Evolutionary conservation across 371 early-diverging fungal genomes (phyloP), one percentile per base, ranked within the genome.

Genomic region (Gilbertella persicaria): DNA sequence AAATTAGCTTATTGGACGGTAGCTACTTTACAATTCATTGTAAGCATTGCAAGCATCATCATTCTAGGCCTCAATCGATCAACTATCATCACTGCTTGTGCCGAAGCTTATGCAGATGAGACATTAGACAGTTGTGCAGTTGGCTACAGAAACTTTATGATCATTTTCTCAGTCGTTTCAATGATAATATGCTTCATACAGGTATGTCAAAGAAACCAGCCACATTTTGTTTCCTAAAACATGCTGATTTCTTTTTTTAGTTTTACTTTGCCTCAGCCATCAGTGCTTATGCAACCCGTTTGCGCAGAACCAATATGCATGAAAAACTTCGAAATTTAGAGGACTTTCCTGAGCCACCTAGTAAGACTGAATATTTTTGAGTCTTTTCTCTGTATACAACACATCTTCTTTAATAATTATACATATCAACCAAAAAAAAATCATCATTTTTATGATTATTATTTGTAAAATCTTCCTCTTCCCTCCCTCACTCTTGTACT

Each of bases 301-400:
- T 67, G 46, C 63, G 62, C 28, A 55, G 63, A 47, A 59, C 55
- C 8, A 67, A 62, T 16, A 55, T 62, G 46, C 67, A 67, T 41
- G 60, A 59, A 42, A 62, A 62, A 23, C 63, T 67, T 38, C 45
- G 67, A 36, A 56, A 62, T 40, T 45, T 62, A 39, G 67, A 67
- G 20, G 67, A 67, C 37, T 67, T 62, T 39, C 67, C 67, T 49
- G 64, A 64, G 48, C 58, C 54, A 20, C 55, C 60, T 7, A 51
- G 33, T 29, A 64, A 64, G 33, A 42, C 48, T 14, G 63, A 62
- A 16, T 54, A 55, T 33, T 55, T 59, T 35, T 58, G n/a, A n/a
- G n/a, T n/a, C n/a, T n/a, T n/a, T n/a, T n/a, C n/a, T n/a, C n/a
- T n/a, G n/a, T n/a, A n/a, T n/a, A n/a, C n/a, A n/a, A n/a, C n/a